A percentile compares a stretch with the other conserved stretches of the same genome.
Conservation (phyloP, 441 rosid genomes). For the Adansonia grandidieri region DNA sequence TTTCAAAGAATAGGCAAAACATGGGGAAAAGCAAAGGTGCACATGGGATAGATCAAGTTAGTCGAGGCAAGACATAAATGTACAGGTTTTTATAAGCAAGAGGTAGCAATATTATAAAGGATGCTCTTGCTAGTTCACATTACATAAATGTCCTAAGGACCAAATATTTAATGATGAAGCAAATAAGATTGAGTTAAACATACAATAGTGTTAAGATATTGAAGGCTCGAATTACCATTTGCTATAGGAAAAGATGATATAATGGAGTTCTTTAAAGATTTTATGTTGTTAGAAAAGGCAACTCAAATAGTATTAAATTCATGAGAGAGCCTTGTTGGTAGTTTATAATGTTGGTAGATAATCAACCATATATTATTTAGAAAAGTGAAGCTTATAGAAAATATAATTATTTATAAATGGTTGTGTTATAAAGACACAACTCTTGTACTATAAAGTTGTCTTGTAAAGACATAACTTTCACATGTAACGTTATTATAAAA, state of each 20-base stretch:
- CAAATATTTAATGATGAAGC: constrained; percentile 69
- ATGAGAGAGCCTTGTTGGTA: constrained; percentile 45
- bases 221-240: constrained; percentile 80
- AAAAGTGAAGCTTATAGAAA: no score
- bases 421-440: no score
- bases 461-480: no score
- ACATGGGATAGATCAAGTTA: no score
- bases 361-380: no score
- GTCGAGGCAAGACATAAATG: constrained; percentile 38
- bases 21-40: constrained; percentile 65
- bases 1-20: constrained; percentile 79
- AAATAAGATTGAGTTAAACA: constrained; percentile 73
- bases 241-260: constrained; percentile 91
- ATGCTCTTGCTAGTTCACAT: constrained; percentile 66
- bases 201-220: constrained; percentile 70
- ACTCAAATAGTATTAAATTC: constrained; percentile 67
- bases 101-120: constrained; percentile 93
- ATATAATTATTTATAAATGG: no score
- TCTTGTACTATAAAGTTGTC: no score
- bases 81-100: constrained; percentile 89
- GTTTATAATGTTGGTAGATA: no score
- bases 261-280: constrained; percentile 82
- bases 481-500: no score
- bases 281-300: constrained; percentile 63
- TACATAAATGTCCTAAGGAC: constrained; percentile 55